phyloP scores from a whole-genome alignment of 805 yeast species.

The Ogataea wickerhamii region DNA sequence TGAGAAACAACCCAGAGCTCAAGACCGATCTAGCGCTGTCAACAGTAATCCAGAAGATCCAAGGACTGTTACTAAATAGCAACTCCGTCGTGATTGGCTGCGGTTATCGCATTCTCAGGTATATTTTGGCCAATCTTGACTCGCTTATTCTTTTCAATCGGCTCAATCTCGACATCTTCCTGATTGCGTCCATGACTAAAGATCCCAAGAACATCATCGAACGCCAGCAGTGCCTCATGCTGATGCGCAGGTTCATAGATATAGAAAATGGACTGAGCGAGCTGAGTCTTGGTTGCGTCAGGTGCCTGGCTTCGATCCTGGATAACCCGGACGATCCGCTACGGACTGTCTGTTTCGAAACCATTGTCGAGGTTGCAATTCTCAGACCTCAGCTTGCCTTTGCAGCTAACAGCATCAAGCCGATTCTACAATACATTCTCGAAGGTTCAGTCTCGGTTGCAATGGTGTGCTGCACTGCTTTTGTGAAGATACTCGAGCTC shows the following conservation, averaged over 20 bases:
- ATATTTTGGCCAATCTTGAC: conserved; percentile 51
- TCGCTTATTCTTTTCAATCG: conserved; percentile 53
- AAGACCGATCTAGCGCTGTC: conserved; percentile 61
- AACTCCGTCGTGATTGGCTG: conserved; percentile 64
- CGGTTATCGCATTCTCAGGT: conserved; percentile 71
- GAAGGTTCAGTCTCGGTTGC: conserved; percentile 53
- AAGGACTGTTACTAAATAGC: conserved; percentile 46
- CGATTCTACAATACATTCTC: conserved; percentile 43
- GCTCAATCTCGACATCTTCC: conserved; percentile 56
- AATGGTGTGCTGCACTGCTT: conserved; percentile 40
- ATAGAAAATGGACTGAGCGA: conserved; percentile 49
- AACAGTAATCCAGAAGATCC: conserved; percentile 52
- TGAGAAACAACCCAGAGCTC: conserved; percentile 55
- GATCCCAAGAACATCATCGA: conserved; percentile 49
- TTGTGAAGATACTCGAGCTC: conserved; percentile 54
- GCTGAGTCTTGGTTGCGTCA: conserved; percentile 59
- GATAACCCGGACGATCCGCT: conserved; percentile 53
- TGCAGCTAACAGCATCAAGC: conserved; percentile 43
- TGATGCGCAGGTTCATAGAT: conserved; percentile 60
- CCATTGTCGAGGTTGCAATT: conserved; percentile 48
- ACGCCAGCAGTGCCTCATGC: conserved; percentile 71
- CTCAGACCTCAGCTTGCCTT: conserved; percentile 40
- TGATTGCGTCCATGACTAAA: conserved; percentile 62
- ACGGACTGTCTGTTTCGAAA: conserved; percentile 48
- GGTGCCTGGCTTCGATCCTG: conserved; percentile 61